Percentiles rank a stretch among this genome's conserved stretches.
Conservation (phyloP, 1,284 basidiomycete genomes). For the Ceratobasidium sp. region DNA sequence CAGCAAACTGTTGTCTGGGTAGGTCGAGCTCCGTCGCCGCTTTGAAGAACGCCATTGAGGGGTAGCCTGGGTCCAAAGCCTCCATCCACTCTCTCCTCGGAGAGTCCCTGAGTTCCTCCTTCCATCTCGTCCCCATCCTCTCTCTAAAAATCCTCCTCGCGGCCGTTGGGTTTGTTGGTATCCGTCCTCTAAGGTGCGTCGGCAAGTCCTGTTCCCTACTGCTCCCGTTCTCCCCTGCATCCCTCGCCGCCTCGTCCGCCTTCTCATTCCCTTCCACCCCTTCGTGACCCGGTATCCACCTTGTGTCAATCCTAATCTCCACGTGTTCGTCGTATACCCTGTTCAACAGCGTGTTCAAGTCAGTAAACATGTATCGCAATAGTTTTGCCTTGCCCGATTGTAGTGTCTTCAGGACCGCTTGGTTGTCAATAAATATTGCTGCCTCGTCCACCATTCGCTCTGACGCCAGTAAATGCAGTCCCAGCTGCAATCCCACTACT, state of each 20-base stretch:
- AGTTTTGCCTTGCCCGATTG: background rate
- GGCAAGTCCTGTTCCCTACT: background rate
- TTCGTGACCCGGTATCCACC: slow-evolving; percentile 31
- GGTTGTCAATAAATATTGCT: slow-evolving; percentile 21
- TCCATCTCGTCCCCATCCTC: background rate
- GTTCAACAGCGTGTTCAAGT: background rate
- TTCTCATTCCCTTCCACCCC: slow-evolving; percentile 30
- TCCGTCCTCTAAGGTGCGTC: background rate
- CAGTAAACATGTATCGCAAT: background rate
- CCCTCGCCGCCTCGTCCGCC: slow-evolving; percentile 30
- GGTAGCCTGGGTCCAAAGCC: slow-evolving; percentile 13
- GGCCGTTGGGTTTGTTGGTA: slow-evolving; percentile 17
- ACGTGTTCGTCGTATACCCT: background rate
- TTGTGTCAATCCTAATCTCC: background rate
- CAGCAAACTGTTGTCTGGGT: background rate
- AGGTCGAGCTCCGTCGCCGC: background rate
- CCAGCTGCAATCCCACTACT: slow-evolving; percentile 36
- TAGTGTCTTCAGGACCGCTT: slow-evolving; percentile 31
- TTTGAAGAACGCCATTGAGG: background rate
- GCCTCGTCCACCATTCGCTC: background rate
- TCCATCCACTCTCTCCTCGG: background rate
- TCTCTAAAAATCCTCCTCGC: background rate
- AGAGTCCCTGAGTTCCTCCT: background rate
- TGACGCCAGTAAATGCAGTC: slow-evolving; percentile 15
- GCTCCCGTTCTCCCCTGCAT: background rate